phyloP scores from a whole-genome alignment of 2,329 filamentous ascomycete species.

The Cladobotryum mycophilum region DNA sequence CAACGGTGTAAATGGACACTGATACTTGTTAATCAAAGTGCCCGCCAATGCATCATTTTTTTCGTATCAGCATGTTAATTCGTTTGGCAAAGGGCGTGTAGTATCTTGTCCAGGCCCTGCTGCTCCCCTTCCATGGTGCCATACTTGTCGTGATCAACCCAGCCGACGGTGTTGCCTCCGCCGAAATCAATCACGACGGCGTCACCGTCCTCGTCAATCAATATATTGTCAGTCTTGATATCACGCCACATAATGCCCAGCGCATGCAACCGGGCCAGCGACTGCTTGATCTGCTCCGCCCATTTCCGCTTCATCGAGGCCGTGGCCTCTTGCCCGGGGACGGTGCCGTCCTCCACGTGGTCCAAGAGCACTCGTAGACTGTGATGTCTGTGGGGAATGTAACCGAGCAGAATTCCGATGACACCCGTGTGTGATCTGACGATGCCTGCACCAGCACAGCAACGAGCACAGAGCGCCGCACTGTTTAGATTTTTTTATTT shows the following conservation, averaged over 20 bases:
- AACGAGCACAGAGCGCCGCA: too few relatives aligned
- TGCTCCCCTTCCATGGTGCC: background rate
- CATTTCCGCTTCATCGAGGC: background rate
- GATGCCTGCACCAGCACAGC: too few relatives aligned
- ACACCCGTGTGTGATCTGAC: too few relatives aligned
- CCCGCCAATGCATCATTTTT: too few relatives aligned
- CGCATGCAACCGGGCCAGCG: background rate
- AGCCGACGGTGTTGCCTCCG: constrained; percentile 1
- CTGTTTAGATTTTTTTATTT: too few relatives aligned
- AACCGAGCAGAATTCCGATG: background rate
- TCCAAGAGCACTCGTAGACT: background rate
- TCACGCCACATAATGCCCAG: background rate
- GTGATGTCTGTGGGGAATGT: background rate
- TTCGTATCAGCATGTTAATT: too few relatives aligned
- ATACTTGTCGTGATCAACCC: background rate
- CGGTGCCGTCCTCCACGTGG: background rate
- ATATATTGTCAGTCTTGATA: background rate
- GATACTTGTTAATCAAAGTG: too few relatives aligned
- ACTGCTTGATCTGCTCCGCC: background rate
- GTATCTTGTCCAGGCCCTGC: background rate
- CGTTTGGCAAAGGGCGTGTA: too few relatives aligned
- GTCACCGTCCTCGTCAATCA: background rate
- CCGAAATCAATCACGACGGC: background rate
- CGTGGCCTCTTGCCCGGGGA: background rate
- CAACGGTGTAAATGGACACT: too few relatives aligned